Evolutionary conservation across 352 stramenopile genomes (phyloP), one percentile per base, ranked within the genome.

Genomic region (Pythium sukuiense): DNA sequence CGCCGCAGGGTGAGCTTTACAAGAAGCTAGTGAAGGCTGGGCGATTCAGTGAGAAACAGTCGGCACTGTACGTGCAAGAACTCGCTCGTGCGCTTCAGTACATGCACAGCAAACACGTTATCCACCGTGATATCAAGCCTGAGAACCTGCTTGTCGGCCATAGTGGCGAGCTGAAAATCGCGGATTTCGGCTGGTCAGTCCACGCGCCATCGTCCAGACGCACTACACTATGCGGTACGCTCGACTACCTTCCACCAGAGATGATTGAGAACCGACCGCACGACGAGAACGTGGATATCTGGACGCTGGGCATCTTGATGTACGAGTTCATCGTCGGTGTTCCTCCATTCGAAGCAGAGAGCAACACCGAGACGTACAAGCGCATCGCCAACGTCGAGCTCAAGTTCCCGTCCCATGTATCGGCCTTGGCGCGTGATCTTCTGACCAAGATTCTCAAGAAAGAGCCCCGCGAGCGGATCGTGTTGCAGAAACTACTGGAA

Each of bases 71-170:
- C 80, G 97, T 99, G 16, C 79, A 92, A 24, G 93, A 99, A 60
- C 87, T 99, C 53, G 85, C 95, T 16, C 79, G 82, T 56, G 97
- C 97, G 14, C 81, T 99, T 18, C 73, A 92, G 14, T 99, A 99
- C 78, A 99, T 98, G 85, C 98, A 99, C 85, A 88, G 78, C 57
- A 99, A 99, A 73, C 97, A 99, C 76, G 96, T 99, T 14, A 99
- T 99, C 74, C 98, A 99, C 72, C 86, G 98, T 50, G 98, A 99
- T 71, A 99, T 99, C 76, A 99, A 99, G 81, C 97, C 97, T 0
- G 98, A 99, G 77, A 99, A 99, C 75, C 80, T 99, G 49, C 79
- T 99, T 16, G 70, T 99, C 7, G 97, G 97, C 11, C 90, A 98
- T 46, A 73, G 75, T 29, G 90, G 93, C 18, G 94, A 99, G 68